A percentile compares a stretch with the other conserved stretches of the same genome.
phyloP scores from a whole-genome alignment of 2,329 filamentous ascomycete species.

The Grosmannia clavigera region DNA sequence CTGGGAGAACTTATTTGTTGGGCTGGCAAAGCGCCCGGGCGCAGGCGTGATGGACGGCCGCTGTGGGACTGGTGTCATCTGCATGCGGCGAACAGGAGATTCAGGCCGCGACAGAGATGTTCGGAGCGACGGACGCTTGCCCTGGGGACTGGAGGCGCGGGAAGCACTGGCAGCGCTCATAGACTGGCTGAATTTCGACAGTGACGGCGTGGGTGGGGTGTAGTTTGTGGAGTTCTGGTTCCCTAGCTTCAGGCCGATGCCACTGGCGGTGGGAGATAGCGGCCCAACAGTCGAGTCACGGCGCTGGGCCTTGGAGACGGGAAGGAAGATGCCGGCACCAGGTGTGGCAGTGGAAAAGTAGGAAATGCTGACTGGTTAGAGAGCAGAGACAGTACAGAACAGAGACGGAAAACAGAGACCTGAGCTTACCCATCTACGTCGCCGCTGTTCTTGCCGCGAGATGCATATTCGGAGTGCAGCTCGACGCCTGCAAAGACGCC shows the following conservation, averaged over 20 bases:
- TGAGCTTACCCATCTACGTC: slow-evolving; percentile 77
- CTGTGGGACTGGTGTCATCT: slow-evolving; percentile 46
- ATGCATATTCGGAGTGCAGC: slow-evolving; percentile 66
- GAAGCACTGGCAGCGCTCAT: slow-evolving; percentile 49
- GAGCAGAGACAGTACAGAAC: neutral
- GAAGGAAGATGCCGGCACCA: slow-evolving; percentile 87
- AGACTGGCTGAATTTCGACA: slow-evolving; percentile 80
- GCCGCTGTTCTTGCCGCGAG: slow-evolving; percentile 85
- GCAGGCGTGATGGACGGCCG: slow-evolving; percentile 46
- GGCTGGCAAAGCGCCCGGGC: slow-evolving; percentile 49
- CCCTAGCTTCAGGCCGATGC: slow-evolving; percentile 38
- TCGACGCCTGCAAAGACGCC: slow-evolving; percentile 90
- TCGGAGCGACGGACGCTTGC: slow-evolving; percentile 48
- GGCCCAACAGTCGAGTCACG: slow-evolving; percentile 43
- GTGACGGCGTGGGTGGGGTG: slow-evolving; percentile 50
- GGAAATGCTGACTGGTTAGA: slow-evolving; percentile 32
- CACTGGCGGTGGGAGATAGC: slow-evolving; percentile 51
- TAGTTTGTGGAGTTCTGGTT: slow-evolving; percentile 47
- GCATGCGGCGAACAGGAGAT: slow-evolving; percentile 63
- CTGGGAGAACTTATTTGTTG: slow-evolving; percentile 48
- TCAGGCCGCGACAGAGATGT: slow-evolving; percentile 79
- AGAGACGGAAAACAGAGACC: neutral
- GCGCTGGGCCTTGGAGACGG: slow-evolving; percentile 65
- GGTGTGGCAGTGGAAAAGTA: slow-evolving; percentile 75
- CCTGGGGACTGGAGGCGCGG: slow-evolving; percentile 57